Base-by-base conservation (phyloP, 2,329 filamentous ascomycete species). In the Neopestalotiopsis rosae region DNA sequence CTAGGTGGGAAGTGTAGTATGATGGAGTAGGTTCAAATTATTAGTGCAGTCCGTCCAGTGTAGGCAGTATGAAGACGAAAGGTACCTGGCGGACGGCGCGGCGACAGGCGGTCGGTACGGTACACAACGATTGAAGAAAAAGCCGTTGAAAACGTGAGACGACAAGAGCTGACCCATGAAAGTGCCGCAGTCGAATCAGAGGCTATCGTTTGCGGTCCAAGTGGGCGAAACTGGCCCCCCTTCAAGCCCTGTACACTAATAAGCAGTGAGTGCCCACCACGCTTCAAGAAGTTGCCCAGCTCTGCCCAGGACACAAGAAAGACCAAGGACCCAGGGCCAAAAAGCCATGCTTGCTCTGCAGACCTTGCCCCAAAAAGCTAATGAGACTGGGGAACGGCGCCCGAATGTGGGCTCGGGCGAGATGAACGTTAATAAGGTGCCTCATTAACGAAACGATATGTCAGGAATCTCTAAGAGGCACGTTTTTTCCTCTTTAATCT, bases 91-190 rank as follows among this genome's bases (percentile, higher is more conserved):
- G 14, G 45, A n/a, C 17, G 45, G 45, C 17, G n/a, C 34, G 34
- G 34, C 34, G 45, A 52, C 9, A 20, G 45, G n/a, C 45, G 45
- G 45, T n/a, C 17, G 17, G 45, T 52, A 52, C 45, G 13, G 57
- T 28, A 59, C 30, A 20, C 30, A 30, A 30, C 10, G 59, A 38
- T 17, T 13, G 28, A 34, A 40, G 17, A 17, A 20, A 49, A 64
- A 45, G 61, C 61, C 42, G 61, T 49, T 64, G 61, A 64, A 52
- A 45, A 64, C 28, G 61, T 64, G 61, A 45, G 42, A 52, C 61
- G 42, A 40, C 7, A 10, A 52, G 38, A 24, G 38, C 61, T 49
- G 42, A 52, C 61, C 59, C 59, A 62, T 62, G 28, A 17, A 49
- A 32, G 61, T 40, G 40, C 20, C n/a, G 40, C 61, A 64, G n/a